phyloP scores from a whole-genome alignment of 2,329 filamentous ascomycete genomes.

The Epichloe gansuensis region DNA sequence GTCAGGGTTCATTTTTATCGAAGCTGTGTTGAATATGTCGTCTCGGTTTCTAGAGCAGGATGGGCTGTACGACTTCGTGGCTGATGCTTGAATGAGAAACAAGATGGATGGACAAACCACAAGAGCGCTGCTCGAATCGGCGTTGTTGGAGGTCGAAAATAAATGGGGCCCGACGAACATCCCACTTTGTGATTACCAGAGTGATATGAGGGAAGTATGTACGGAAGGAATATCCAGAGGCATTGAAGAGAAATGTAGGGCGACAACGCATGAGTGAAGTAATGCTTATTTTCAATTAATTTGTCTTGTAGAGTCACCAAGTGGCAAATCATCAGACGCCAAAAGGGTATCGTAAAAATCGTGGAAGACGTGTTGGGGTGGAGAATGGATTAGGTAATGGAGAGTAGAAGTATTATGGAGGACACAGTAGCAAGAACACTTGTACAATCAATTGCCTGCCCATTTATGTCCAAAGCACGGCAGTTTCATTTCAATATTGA shows the following conservation, averaged over 20 bases:
- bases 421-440: too few relatives aligned
- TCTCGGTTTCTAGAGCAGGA: not conserved
- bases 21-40: not conserved
- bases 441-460: not conserved
- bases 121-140: not conserved
- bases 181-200: not conserved
- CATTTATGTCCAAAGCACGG: not conserved
- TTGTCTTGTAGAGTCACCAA: too few relatives aligned
- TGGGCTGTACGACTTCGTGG: not conserved
- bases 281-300: too few relatives aligned
- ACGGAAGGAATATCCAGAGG: too few relatives aligned
- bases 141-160: not conserved
- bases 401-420: too few relatives aligned
- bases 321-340: not conserved
- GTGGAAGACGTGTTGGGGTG: not conserved
- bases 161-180: not conserved
- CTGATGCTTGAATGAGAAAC: not conserved
- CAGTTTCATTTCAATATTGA: not conserved
- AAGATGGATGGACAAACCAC: not conserved
- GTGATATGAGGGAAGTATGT: too few relatives aligned
- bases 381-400: too few relatives aligned
- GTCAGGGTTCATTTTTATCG: conserved; percentile 36
- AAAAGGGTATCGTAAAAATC: not conserved
- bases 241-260: too few relatives aligned
- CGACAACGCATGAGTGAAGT: too few relatives aligned